These are phyloP conservation scores for Penicillium mononematosum DNA, from an alignment of 495 filamentous ascomycete genomes.

Conservation along the genomic window DNA sequence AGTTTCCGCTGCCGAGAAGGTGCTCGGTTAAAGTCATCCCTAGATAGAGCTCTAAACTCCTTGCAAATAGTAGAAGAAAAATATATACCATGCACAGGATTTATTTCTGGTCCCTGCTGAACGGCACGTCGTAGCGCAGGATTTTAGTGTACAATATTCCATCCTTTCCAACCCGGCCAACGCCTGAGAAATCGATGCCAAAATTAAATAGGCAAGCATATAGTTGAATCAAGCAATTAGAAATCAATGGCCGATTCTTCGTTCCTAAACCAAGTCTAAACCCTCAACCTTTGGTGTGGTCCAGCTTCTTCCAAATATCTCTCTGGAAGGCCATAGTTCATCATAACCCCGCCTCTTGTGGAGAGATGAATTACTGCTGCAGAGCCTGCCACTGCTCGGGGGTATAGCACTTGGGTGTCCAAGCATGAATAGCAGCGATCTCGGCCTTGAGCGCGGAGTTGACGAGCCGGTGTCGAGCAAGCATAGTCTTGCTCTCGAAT, in stretches of 20 bases:
- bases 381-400: constrained; percentile 87
- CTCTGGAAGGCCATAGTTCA: not conserved
- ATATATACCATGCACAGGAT: not conserved
- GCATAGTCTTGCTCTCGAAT: constrained; percentile 82
- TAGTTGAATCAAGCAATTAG: constrained; percentile 2
- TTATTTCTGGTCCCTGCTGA: constrained; percentile 6
- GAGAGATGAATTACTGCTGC: constrained; percentile 39
- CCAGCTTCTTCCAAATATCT: not conserved
- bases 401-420: constrained; percentile 95
- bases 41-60: not conserved
- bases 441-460: constrained; percentile 87
- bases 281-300: not conserved
- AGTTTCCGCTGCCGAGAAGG: constrained; percentile 73
- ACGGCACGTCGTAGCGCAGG: constrained; percentile 4
- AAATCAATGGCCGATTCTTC: not conserved
- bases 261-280: not conserved
- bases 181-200: constrained; percentile 12
- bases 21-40: constrained; percentile 52
- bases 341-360: not conserved
- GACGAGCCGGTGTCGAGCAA: constrained; percentile 85
- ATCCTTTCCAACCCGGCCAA: constrained; percentile 14
- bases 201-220: not conserved
- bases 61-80: constrained; percentile 13
- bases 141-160: constrained; percentile 13
- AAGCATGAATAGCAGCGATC: constrained; percentile 95